A percentile compares a stretch with the other conserved stretches of the same genome.
Evolutionary conservation across 352 stramenopile genomes (phyloP).

Genomic region (Aphanomyces invadans): DNA sequence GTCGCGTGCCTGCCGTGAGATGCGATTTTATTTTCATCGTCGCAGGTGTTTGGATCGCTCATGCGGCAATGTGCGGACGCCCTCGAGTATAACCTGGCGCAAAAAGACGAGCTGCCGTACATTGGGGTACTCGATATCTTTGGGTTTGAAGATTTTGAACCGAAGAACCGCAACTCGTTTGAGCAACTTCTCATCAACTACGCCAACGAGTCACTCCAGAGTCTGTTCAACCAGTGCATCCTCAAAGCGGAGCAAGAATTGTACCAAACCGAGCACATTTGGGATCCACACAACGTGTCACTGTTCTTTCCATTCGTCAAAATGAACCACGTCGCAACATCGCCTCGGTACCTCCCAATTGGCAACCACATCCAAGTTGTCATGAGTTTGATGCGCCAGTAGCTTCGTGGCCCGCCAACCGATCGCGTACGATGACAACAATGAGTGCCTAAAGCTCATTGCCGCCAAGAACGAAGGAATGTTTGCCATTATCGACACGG

Average conservation of each 20-base stretch:
- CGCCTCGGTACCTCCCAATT: no score
- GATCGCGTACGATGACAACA: constrained; percentile 32
- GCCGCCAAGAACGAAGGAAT: constrained; percentile 36
- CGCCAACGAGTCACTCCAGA: constrained; percentile 27
- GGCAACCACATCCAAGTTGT: no score
- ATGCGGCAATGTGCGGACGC: constrained; percentile 58
- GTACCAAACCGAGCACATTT: constrained; percentile 45
- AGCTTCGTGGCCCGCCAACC: constrained; percentile 45
- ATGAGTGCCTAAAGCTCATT: constrained; percentile 19
- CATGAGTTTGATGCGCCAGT: no score
- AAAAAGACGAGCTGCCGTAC: constrained; percentile 25
- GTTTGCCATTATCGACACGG: constrained; percentile 78
- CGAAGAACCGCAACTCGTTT: constrained; percentile 61
- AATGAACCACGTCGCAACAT: neutral
- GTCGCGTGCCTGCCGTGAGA: no score
- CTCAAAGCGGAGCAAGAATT: constrained; percentile 31
- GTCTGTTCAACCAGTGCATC: constrained; percentile 27
- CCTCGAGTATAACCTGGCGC: constrained; percentile 57
- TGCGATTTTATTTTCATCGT: no score
- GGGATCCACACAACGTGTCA: constrained; percentile 32
- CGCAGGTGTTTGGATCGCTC: constrained; percentile 74
- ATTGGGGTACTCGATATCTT: constrained; percentile 78
- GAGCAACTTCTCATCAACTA: constrained; percentile 31
- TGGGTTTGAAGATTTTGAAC: constrained; percentile 68
- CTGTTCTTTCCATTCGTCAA: constrained; percentile 12